These are phyloP conservation scores for Vanderwaltozyma verrucispora DNA, from an alignment of 805 yeast genomes.

Conservation along the genomic window DNA sequence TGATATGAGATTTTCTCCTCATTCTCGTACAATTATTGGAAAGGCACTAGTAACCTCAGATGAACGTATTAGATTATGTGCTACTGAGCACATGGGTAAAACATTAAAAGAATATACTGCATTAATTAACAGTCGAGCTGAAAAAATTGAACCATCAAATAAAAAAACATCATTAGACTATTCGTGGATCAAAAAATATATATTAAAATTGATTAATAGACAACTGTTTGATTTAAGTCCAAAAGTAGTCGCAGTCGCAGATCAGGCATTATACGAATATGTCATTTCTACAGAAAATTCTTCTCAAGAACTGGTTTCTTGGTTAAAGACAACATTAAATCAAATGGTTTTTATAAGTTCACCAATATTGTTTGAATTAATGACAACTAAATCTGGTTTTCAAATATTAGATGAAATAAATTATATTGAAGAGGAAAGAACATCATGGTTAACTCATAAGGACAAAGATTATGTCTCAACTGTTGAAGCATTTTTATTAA, in stretches of 20 bases:
- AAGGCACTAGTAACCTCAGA: conserved; percentile 54
- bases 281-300: conserved; percentile 32
- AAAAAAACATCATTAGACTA: background rate
- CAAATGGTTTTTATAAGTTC: conserved; percentile 44
- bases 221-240: conserved; percentile 60
- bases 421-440: conserved; percentile 55
- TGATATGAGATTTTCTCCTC: conserved; percentile 51
- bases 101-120: conserved; percentile 11
- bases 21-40: conserved; percentile 53
- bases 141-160: background rate
- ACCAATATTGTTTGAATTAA: conserved; percentile 49
- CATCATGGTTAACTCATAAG: conserved; percentile 47
- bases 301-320: conserved; percentile 13
- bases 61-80: conserved; percentile 40
- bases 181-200: background rate
- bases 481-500: conserved; percentile 33
- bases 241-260: conserved; percentile 46
- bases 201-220: conserved; percentile 38
- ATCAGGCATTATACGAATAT: conserved; percentile 44
- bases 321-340: conserved; percentile 21
- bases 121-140: background rate
- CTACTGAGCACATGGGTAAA: conserved; percentile 42
- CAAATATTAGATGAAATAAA: conserved; percentile 47
- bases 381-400: conserved; percentile 63
- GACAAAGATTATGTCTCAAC: conserved; percentile 38